Conservation (phyloP, 441 rosid genomes). For the Raphanus hybrid region DNA sequence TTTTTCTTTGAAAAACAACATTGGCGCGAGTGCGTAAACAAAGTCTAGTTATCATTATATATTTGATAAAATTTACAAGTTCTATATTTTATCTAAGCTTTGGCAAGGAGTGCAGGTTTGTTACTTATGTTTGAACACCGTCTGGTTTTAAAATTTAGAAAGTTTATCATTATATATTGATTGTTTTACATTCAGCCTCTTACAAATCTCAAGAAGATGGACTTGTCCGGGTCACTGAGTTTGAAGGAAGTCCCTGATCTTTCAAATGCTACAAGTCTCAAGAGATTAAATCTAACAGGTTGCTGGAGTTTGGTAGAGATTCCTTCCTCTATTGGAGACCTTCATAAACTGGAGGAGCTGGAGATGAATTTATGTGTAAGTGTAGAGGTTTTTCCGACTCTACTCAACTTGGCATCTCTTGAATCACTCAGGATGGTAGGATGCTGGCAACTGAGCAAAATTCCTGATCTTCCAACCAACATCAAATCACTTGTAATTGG, state of each 20-base stretch:
- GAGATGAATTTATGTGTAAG: neutral
- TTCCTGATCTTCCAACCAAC: neutral
- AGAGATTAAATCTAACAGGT: conserved; percentile 12
- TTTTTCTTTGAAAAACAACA: no score
- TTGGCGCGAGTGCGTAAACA: no score
- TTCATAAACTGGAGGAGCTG: neutral
- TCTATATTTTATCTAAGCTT: neutral
- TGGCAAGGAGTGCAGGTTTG: conserved; percentile 25
- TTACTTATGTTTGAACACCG: neutral
- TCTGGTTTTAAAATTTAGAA: neutral
- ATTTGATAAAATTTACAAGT: no score
- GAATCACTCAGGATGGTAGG: neutral
- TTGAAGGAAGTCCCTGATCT: conserved; percentile 39
- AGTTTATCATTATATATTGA: neutral
- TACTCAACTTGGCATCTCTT: conserved; percentile 20
- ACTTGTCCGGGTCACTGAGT: conserved; percentile 29
- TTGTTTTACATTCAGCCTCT: conserved; percentile 5
- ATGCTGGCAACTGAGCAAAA: neutral
- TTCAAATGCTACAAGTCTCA: conserved; percentile 31
- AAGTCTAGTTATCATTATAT: no score
- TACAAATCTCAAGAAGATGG: conserved; percentile 27
- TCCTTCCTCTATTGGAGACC: conserved; percentile 20
- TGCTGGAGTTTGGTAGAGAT: conserved; percentile 35
- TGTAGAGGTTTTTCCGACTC: neutral
- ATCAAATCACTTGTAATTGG: neutral